Conservation (phyloP, 2,329 filamentous ascomycete genomes). For the Fusarium verrucosum region DNA sequence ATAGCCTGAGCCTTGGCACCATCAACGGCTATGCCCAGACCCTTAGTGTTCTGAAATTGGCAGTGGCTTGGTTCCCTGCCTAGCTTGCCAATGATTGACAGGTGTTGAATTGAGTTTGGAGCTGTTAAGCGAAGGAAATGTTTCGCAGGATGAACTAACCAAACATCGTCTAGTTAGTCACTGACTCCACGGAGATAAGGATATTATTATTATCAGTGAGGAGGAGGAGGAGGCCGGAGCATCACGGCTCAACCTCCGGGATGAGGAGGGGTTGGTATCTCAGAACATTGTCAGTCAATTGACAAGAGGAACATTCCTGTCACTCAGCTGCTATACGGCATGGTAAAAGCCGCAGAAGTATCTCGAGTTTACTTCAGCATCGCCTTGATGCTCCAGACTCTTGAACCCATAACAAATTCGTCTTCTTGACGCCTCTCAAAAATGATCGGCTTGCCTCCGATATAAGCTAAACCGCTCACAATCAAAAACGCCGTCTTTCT, state of each 20-base stretch:
- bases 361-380: no score
- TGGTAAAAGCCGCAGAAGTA: not conserved
- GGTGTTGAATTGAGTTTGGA: no score
- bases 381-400: not conserved
- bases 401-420: not conserved
- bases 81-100: no score
- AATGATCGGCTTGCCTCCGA: constrained; percentile 5
- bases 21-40: no score
- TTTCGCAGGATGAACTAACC: no score
- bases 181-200: constrained; percentile 7
- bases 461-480: not conserved
- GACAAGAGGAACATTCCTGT: fast-evolving
- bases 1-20: no score
- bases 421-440: not conserved
- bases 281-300: not conserved
- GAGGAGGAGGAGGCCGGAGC: not conserved
- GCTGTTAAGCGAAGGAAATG: no score
- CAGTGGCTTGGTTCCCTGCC: no score
- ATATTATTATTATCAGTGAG: not conserved
- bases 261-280: not conserved
- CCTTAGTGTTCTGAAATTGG: no score
- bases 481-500: not conserved
- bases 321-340: not conserved
- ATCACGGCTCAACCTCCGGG: constrained; percentile 11
- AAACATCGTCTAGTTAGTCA: not conserved